A percentile compares a stretch with the other conserved stretches of the same genome.
These are phyloP conservation scores for Beta macrorhiza DNA, from an alignment of 179 eudicot species.

Conservation along the genomic window DNA sequence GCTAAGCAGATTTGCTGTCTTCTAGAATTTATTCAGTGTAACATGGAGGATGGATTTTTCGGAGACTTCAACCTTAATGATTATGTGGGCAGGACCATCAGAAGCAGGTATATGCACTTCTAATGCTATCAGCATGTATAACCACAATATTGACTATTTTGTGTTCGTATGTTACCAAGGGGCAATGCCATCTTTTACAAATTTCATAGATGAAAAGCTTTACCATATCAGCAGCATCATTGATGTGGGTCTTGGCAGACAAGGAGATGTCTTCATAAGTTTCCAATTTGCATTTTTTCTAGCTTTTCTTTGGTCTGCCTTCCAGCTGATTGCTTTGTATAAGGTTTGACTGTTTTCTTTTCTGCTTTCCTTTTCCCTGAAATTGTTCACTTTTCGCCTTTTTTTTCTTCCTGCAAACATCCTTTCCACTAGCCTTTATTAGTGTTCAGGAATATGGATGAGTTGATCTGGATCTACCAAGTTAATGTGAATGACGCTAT, in stretches of 20 bases:
- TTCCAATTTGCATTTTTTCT: not conserved
- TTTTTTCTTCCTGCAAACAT: not conserved
- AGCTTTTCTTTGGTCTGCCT: not conserved
- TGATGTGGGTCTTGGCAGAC: not conserved
- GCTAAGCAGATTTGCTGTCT: conserved; percentile 75
- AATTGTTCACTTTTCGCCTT: not conserved
- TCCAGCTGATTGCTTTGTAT: not conserved
- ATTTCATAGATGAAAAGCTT: not conserved
- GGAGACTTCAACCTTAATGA: conserved; percentile 72
- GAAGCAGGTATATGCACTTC: conserved; percentile 52
- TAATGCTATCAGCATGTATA: not conserved
- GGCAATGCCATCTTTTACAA: not conserved
- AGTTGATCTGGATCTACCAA: not conserved
- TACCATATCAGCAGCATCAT: not conserved
- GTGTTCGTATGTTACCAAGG: not conserved
- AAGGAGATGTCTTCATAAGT: not conserved
- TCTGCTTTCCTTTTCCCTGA: not conserved
- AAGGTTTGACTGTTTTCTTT: not conserved
- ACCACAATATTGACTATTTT: not conserved
- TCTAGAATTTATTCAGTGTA: conserved; percentile 72
- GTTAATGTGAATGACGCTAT: not conserved
- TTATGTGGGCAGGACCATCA: conserved; percentile 61
- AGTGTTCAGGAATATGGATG: not conserved
- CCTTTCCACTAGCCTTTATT: not conserved
- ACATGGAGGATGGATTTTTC: conserved; percentile 83